Percentiles rank a stretch among this genome's conserved stretches.
Evolutionary conservation across 2,329 filamentous ascomycete genomes (phyloP).

Genomic region (Diaporthe eres): DNA sequence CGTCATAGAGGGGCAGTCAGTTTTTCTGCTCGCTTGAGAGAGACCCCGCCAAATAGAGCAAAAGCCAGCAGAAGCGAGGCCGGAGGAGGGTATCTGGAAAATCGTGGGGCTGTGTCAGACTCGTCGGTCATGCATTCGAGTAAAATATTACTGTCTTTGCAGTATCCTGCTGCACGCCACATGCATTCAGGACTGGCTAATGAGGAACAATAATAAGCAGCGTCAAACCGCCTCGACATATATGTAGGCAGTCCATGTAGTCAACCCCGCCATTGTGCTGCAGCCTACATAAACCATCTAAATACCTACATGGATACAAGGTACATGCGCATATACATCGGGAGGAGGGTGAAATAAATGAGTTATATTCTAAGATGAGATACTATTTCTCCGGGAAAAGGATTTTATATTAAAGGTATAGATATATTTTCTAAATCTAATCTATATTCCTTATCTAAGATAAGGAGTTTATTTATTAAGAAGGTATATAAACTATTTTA

Average conservation of each 20-base stretch:
- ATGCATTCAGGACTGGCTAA: neutral
- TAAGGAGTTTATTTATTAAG: too few relatives aligned
- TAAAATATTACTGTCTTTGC: neutral
- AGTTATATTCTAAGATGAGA: too few relatives aligned
- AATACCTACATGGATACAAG: neutral
- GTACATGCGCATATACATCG: neutral
- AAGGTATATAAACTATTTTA: too few relatives aligned
- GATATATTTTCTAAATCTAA: too few relatives aligned
- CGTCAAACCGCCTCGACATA: neutral
- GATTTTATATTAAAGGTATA: too few relatives aligned
- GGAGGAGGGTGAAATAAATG: too few relatives aligned
- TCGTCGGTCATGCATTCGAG: slow-evolving; percentile 19
- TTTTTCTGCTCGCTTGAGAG: neutral
- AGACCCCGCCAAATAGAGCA: slow-evolving; percentile 18
- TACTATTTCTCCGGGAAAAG: too few relatives aligned
- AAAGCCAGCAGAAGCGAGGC: slow-evolving; percentile 12
- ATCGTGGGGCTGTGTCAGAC: slow-evolving; percentile 24
- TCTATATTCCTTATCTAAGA: too few relatives aligned
- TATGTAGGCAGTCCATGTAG: neutral
- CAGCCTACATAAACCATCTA: neutral
- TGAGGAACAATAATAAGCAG: neutral
- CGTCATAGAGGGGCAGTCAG: slow-evolving; percentile 12
- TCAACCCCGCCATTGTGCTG: slow-evolving; percentile 7
- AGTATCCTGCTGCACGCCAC: neutral
- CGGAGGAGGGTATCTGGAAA: slow-evolving; percentile 11